Evolutionary conservation across 2,329 filamentous ascomycete species (phyloP).

Genomic region (Aspergillus chevalieri): DNA sequence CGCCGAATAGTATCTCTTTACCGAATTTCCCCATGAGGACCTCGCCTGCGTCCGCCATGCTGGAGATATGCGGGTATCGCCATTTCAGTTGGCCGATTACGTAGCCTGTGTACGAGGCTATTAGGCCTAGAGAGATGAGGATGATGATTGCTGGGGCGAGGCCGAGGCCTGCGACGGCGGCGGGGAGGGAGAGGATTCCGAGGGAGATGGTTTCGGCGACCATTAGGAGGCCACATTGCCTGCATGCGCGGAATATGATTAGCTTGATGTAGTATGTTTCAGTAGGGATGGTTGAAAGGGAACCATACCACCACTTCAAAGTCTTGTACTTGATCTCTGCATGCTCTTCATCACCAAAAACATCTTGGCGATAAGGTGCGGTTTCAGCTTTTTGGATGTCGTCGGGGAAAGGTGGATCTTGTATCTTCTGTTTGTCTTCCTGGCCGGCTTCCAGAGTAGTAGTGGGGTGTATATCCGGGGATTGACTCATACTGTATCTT

Average conservation of each 20-base stretch:
- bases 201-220: conserved; percentile 12
- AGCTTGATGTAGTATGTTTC: background rate
- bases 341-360: background rate
- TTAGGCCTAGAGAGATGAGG: background rate
- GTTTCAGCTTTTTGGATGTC: background rate
- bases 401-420: background rate
- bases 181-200: background rate
- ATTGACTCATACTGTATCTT: too few species aligned
- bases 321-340: background rate
- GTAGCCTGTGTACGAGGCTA: background rate
- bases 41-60: conserved; percentile 41
- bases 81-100: conserved; percentile 4
- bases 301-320: conserved; percentile 1
- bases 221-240: conserved; percentile 43
- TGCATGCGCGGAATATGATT: conserved; percentile 4
- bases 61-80: conserved; percentile 33
- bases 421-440: background rate
- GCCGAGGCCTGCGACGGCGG: background rate
- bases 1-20: conserved; percentile 37
- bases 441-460: background rate
- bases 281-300: background rate
- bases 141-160: background rate
- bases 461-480: too few species aligned
- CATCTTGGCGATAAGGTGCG: background rate
- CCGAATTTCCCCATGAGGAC: background rate